Base-by-base conservation (phyloP, 257 asterid genomes). In the Paulownia fortunei region DNA sequence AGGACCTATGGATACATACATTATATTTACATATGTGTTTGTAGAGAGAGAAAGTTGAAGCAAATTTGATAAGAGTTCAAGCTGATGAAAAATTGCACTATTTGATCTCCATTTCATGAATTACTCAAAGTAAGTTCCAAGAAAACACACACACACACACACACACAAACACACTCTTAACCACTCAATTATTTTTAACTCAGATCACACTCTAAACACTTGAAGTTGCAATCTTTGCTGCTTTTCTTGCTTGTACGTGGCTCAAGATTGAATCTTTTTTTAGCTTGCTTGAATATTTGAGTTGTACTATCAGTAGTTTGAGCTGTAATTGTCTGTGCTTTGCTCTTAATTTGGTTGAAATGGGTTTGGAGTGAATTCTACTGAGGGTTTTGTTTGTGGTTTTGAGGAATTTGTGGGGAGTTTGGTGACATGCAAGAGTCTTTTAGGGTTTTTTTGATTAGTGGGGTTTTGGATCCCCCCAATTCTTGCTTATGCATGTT, bases 41-140 rank as follows among this genome's bases (percentile, higher is more conserved):
- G 34, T 44, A 51, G 76, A 73, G 81, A 69, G 80, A 69, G 76
- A 76, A 73, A 80, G 86, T 13, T 2, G 84, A 44, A 74, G 83
- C n/a, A 67, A 76, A 23, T 74, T 81, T 82, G 77, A 67, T 55
- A 18, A 73, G 79, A 78, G 87, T 72, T 72, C 72, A 52, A 79
- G 87, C 77, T 72, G 81, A 76, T 69, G 72, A n/a, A 76, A 47
- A 18, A 60, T 80, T 70, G 69, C 80, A 76, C 77, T 82, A 63
- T 76, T 87, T 88, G 92, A 87, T 92, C 88, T 85, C 85, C 88
- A 74, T 84, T 88, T 76, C 70, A 18, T 19, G 60, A 77, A 76
- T 76, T 75, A 24, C 75, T 32, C 80, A 24, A 41, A 72, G 88
- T 76, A 74, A 82, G 89, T 84, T 80, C n/a, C 44, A 47, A 30